Conservation (phyloP, 129 eudicot genomes). For the Erigeron canadensis region DNA sequence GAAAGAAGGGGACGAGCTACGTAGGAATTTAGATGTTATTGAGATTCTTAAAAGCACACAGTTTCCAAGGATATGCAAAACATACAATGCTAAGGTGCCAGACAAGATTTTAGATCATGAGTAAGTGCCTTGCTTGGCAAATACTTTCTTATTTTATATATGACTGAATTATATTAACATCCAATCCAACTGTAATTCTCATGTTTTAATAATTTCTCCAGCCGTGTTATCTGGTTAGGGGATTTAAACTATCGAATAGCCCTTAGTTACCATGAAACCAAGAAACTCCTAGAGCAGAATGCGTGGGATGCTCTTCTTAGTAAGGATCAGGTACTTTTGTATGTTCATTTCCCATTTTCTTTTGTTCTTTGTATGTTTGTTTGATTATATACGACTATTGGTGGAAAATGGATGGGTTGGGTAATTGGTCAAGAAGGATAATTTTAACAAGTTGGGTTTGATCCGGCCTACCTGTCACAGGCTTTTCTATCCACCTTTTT, state of each 20-base stretch:
- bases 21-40: slow-evolving; percentile 69
- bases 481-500: not conserved
- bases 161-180: slow-evolving; percentile 16
- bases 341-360: not conserved
- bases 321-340: slow-evolving; percentile 60
- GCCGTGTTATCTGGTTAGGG: slow-evolving; percentile 70
- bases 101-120: slow-evolving; percentile 65
- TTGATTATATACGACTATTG: not conserved
- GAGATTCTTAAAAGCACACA: slow-evolving; percentile 69
- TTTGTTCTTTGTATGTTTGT: not conserved
- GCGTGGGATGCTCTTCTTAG: slow-evolving; percentile 63
- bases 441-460: not conserved
- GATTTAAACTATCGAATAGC: slow-evolving; percentile 71
- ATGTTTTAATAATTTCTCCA: slow-evolving; percentile 20
- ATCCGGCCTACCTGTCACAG: not conserved
- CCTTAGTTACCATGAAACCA: slow-evolving; percentile 54
- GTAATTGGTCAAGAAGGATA: slow-evolving; percentile 8
- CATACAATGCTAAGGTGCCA: slow-evolving; percentile 38
- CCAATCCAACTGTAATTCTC: slow-evolving; percentile 1
- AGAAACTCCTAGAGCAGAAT: slow-evolving; percentile 50
- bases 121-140: slow-evolving; percentile 37
- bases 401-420: not conserved
- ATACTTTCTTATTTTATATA: slow-evolving; percentile 5
- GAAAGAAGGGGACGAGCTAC: slow-evolving; percentile 80
- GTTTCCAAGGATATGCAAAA: slow-evolving; percentile 48